Percentiles rank a stretch among this genome's conserved stretches.
Evolutionary conservation across 345 rosid genomes (phyloP).

Genomic region (Eucalyptus erythrocorys): DNA sequence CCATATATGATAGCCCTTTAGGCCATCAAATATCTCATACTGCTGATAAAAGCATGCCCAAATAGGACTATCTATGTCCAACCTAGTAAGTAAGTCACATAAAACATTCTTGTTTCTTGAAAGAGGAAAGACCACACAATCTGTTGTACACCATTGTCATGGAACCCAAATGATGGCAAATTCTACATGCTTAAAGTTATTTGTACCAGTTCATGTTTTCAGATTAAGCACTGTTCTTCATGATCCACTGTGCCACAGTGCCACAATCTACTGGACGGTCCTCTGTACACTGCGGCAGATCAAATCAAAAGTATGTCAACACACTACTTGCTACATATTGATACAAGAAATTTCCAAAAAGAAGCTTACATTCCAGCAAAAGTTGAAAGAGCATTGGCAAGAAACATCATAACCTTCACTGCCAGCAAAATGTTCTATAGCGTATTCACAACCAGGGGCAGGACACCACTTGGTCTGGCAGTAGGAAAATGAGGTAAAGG

Average conservation of each 20-base stretch:
- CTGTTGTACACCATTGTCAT: not conserved
- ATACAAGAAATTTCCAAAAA: not conserved
- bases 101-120: not conserved
- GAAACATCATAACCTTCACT: conserved; percentile 69
- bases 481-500: not conserved
- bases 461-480: conserved; percentile 95
- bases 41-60: not conserved
- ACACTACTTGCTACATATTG: not conserved
- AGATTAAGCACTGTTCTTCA: conserved; percentile 96
- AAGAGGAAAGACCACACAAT: not conserved
- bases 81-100: not conserved
- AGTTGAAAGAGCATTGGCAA: conserved; percentile 64
- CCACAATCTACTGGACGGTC: conserved; percentile 96
- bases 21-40: not conserved
- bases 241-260: conserved; percentile 80
- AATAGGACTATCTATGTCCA: not conserved
- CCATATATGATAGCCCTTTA: not conserved
- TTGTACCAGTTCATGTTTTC: conserved; percentile 96
- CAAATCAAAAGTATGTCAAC: not conserved
- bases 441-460: conserved; percentile 94
- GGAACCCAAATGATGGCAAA: not conserved
- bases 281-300: conserved; percentile 64
- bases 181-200: not conserved
- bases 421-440: conserved; percentile 71
- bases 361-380: conserved; percentile 77